Base-by-base conservation (phyloP, 2,329 filamentous ascomycete species). In the Stemphylium vesicarium region DNA sequence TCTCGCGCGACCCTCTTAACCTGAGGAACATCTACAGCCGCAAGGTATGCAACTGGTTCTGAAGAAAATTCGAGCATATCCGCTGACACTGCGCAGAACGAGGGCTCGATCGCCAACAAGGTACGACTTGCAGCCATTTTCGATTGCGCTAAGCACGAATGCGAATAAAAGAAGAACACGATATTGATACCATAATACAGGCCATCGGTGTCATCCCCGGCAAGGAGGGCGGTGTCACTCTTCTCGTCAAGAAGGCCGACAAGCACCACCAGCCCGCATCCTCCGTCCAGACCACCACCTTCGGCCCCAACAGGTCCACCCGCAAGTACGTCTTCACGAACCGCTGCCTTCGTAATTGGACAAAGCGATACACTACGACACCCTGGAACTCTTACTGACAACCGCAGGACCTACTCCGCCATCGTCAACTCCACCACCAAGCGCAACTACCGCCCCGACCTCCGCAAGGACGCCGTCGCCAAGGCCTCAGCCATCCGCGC, bases 1-100 rank as follows among this genome's bases (percentile, higher is more conserved):
- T 99, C 86, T 98, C 94, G 71, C 90, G 90, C 72, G 94, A 98
- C 78, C 91, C 93, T 73, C 82, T 97, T 70, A 99, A 98, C 87
- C 81, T 98, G 80, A 85, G 82, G 79, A 98, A 97, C 89, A 84
- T 88, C 81, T 89, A 96, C 85, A 88, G 85, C 72, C 90, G 91
- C 83, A 98, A 96, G 88, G 91, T 95, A 81, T 65, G 77, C 39
- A 38, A 18, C 13, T 10, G 11, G 35, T 41, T 5, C 22, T 31
- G 22, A 5, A 52, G 53, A 29, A 29, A 29, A 50, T 50, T 44
- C 54, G 32, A 20, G 15, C 13, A 33, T 15, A 56, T 61, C 57
- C 18, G 49, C 72, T 75, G 67, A 74, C 51, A 42, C 38, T 53
- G 36, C 46, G 48, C 76, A 96, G 91, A 86, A 96, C 81, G 91